Evolutionary conservation across 805 yeast genomes (phyloP).

Genomic region (Candida nemodendra): DNA sequence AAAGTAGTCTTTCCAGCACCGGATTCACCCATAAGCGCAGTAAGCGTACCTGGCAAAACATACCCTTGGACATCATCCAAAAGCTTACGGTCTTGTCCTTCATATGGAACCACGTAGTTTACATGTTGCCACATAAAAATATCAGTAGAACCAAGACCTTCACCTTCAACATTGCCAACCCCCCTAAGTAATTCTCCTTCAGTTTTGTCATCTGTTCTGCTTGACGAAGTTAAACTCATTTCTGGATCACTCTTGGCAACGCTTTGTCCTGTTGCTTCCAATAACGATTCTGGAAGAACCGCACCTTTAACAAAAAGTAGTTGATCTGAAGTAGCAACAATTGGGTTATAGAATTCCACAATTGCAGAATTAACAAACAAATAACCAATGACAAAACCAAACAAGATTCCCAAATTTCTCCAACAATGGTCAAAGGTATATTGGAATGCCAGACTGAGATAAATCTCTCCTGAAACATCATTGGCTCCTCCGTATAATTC

Average conservation of each 20-base stretch:
- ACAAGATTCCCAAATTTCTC: slow-evolving; percentile 69
- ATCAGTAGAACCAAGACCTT: slow-evolving; percentile 41
- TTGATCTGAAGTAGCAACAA: slow-evolving; percentile 33
- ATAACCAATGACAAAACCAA: slow-evolving; percentile 43
- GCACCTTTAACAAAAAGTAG: slow-evolving; percentile 32
- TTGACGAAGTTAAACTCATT: slow-evolving; percentile 22
- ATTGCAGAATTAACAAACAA: slow-evolving; percentile 28
- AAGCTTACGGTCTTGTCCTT: slow-evolving; percentile 38
- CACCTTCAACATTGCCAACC: slow-evolving; percentile 9
- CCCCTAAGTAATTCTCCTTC: slow-evolving; percentile 19
- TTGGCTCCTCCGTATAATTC: slow-evolving; percentile 23
- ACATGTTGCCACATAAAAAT: slow-evolving; percentile 64
- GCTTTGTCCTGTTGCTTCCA: slow-evolving; percentile 32
- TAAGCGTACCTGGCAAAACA: slow-evolving; percentile 52
- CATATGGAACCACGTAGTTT: slow-evolving; percentile 52
- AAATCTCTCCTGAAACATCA: slow-evolving; percentile 52
- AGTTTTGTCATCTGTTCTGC: slow-evolving; percentile 11
- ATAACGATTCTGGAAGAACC: slow-evolving; percentile 21
- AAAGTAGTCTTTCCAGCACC: slow-evolving; percentile 66
- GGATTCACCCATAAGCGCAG: slow-evolving; percentile 64
- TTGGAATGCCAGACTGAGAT: slow-evolving; percentile 42
- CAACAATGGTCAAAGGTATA: slow-evolving; percentile 63
- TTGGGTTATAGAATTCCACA: slow-evolving; percentile 33
- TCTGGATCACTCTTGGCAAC: slow-evolving; percentile 30
- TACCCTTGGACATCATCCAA: slow-evolving; percentile 45